Conservation (phyloP, 2,329 filamentous ascomycete species). For the Sporothrix phasma region DNA sequence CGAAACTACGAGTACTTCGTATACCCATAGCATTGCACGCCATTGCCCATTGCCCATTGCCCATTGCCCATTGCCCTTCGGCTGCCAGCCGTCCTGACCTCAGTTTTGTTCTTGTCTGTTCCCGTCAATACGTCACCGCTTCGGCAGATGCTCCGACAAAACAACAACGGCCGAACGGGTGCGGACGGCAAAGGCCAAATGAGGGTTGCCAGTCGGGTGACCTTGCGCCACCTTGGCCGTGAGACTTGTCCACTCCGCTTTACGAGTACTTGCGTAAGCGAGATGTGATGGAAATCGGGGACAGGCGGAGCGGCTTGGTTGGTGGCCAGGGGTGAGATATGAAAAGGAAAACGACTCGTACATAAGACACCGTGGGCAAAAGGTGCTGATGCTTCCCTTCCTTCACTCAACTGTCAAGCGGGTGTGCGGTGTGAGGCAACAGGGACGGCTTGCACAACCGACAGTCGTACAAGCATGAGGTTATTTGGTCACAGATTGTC, state of each 20-base stretch:
- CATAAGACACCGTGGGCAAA: too few relatives aligned
- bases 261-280: background rate
- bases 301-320: background rate
- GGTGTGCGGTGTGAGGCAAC: background rate
- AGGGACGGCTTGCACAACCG: background rate
- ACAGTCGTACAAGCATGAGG: constrained; percentile 1
- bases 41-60: too few relatives aligned
- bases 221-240: background rate
- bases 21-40: too few relatives aligned
- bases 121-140: background rate
- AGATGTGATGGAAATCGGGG: background rate
- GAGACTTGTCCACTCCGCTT: background rate
- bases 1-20: too few relatives aligned
- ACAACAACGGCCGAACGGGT: background rate
- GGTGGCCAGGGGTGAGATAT: too few relatives aligned
- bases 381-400: background rate
- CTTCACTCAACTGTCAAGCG: background rate
- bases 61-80: too few relatives aligned
- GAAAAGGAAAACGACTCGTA: background rate
- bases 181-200: background rate
- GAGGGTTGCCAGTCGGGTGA: background rate
- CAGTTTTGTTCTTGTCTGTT: background rate
- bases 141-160: background rate
- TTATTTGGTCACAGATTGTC: background rate
- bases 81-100: background rate